A percentile compares a stretch with the other conserved stretches of the same genome.
phyloP scores from a whole-genome alignment of 1,284 basidiomycete genomes.

The Macrocybe sp. region DNA sequence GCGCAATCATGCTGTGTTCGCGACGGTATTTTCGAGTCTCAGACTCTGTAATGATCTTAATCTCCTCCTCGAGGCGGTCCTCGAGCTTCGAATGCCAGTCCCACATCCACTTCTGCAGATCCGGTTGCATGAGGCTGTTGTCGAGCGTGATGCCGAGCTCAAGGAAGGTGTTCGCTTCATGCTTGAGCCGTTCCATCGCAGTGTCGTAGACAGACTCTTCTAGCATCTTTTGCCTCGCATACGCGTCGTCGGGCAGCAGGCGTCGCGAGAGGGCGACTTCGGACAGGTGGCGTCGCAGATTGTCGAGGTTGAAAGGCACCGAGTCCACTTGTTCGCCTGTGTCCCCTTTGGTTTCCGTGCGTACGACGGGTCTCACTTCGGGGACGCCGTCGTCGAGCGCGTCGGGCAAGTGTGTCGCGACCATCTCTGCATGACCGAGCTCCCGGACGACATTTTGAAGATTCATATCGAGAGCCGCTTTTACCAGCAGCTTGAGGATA shows the following conservation, averaged over 20 bases:
- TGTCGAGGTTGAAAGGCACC: slow-evolving; percentile 70
- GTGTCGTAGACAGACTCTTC: slow-evolving; percentile 85
- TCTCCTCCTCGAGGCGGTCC: slow-evolving; percentile 49
- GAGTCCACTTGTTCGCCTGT: slow-evolving; percentile 27
- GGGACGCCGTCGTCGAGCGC: slow-evolving; percentile 45
- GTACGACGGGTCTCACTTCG: slow-evolving; percentile 49
- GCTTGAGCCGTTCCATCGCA: slow-evolving; percentile 68
- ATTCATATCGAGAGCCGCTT: slow-evolving; percentile 53
- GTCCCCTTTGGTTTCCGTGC: slow-evolving; percentile 21
- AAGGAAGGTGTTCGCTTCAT: slow-evolving; percentile 58
- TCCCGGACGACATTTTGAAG: slow-evolving; percentile 47
- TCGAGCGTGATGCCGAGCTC: slow-evolving; percentile 47
- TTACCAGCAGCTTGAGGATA: slow-evolving; percentile 53
- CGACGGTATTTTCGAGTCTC: slow-evolving; percentile 24
- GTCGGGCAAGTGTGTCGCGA: slow-evolving; percentile 38
- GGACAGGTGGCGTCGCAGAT: slow-evolving; percentile 62
- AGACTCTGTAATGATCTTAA: slow-evolving; percentile 42
- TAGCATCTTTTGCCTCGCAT: slow-evolving; percentile 77
- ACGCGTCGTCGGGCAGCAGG: slow-evolving; percentile 58
- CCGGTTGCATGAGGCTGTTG: slow-evolving; percentile 43
- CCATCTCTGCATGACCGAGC: slow-evolving; percentile 47
- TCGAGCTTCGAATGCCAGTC: slow-evolving; percentile 75
- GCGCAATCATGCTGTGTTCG: slow-evolving; percentile 21
- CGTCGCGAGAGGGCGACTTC: slow-evolving; percentile 58
- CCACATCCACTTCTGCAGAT: slow-evolving; percentile 84